phyloP scores from a whole-genome alignment of 805 yeast genomes.

The Zygoascus flipseniorum region DNA sequence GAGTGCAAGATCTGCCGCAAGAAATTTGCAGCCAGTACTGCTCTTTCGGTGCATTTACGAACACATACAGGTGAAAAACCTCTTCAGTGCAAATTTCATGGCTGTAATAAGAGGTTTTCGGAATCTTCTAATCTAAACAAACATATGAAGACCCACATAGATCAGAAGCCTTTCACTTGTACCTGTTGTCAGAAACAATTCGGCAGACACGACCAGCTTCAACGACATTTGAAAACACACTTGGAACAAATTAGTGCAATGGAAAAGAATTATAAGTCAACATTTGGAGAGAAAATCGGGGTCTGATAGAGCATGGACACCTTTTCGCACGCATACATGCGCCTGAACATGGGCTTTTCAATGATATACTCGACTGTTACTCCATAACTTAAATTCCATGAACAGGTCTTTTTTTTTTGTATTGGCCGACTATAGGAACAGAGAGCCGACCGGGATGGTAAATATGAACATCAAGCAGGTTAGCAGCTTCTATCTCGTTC shows the following conservation, averaged over 20 bases:
- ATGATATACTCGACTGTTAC: too few species aligned
- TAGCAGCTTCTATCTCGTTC: too few species aligned
- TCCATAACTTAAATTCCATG: too few species aligned
- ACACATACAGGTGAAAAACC: constrained; percentile 92
- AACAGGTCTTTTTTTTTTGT: too few species aligned
- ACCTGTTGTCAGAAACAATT: constrained; percentile 21
- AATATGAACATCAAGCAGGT: too few species aligned
- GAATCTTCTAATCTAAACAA: constrained; percentile 85
- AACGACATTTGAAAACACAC: constrained; percentile 16
- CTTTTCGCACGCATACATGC: too few species aligned
- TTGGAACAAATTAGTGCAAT: neutral
- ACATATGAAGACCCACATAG: constrained; percentile 68
- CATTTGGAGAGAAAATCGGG: neutral
- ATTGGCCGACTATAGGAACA: too few species aligned
- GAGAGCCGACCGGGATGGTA: too few species aligned
- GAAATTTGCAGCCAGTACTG: constrained; percentile 71
- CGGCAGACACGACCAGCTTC: constrained; percentile 19
- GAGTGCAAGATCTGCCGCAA: constrained; percentile 67
- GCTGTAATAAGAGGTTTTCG: constrained; percentile 77
- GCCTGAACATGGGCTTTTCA: too few species aligned
- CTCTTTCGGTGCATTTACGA: constrained; percentile 73
- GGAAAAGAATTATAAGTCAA: neutral
- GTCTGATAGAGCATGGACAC: neutral
- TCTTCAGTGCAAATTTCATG: constrained; percentile 64
- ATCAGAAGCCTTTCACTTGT: constrained; percentile 14